Evolutionary conservation across 2,329 filamentous ascomycete genomes (phyloP).

Genomic region (Talaromyces sp.): DNA sequence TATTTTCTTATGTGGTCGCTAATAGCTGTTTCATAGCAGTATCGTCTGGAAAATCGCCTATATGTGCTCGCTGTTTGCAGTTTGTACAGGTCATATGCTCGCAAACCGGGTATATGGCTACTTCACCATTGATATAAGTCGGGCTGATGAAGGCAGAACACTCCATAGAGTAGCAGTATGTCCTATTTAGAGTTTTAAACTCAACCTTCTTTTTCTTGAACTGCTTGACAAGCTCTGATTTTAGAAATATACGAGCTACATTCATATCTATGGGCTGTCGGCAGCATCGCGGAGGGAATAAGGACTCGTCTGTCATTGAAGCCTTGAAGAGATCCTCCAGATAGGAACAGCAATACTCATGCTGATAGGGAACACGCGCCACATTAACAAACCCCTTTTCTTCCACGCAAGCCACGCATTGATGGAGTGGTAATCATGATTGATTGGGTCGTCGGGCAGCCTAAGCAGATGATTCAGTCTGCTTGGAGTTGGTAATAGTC

Average conservation of each 20-base stretch:
- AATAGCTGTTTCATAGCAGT: constrained; percentile 36
- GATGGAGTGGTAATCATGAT: not conserved
- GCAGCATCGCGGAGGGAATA: constrained; percentile 57
- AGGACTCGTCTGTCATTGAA: constrained; percentile 45
- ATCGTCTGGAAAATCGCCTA: constrained; percentile 48
- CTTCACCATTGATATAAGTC: constrained; percentile 23
- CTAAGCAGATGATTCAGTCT: not conserved
- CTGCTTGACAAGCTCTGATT: constrained; percentile 24
- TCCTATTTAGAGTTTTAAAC: constrained; percentile 43
- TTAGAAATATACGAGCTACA: constrained; percentile 33
- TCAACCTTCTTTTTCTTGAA: constrained; percentile 49
- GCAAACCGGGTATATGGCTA: constrained; percentile 45
- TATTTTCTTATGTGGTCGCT: constrained; percentile 34
- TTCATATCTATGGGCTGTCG: constrained; percentile 36
- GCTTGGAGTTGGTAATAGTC: not conserved
- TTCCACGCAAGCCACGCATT: constrained; percentile 22
- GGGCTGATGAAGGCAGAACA: constrained; percentile 49
- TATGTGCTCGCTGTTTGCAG: constrained; percentile 49
- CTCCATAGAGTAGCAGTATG: constrained; percentile 45
- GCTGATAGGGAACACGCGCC: constrained; percentile 26
- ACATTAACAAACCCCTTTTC: constrained; percentile 24
- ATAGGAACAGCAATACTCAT: constrained; percentile 52
- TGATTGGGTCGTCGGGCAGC: not conserved
- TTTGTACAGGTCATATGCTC: constrained; percentile 41
- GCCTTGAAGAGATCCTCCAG: constrained; percentile 42